These are phyloP conservation scores for Penicillium sp. DNA, from an alignment of 2,329 filamentous ascomycete species.

Conservation along the genomic window DNA sequence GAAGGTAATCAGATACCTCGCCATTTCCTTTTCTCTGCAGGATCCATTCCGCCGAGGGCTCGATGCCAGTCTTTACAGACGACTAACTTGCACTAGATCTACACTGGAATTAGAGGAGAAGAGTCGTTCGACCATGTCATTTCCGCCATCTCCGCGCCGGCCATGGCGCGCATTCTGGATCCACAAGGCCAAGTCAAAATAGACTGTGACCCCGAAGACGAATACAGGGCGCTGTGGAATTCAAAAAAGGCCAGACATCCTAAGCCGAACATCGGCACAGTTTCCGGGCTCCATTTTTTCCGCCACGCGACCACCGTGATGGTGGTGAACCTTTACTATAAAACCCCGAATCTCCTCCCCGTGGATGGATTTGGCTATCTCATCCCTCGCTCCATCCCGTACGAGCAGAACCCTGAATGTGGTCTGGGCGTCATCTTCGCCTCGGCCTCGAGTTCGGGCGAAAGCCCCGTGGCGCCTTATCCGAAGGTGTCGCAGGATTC, in stretches of 20 bases:
- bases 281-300: slow-evolving; percentile 26
- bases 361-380: slow-evolving; percentile 82
- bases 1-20: slow-evolving; percentile 15
- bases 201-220: background rate
- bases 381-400: slow-evolving; percentile 67
- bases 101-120: slow-evolving; percentile 2
- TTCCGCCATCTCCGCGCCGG: slow-evolving; percentile 27
- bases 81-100: slow-evolving; percentile 16
- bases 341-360: slow-evolving; percentile 57
- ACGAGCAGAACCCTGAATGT: slow-evolving; percentile 70
- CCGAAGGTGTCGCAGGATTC: slow-evolving; percentile 37
- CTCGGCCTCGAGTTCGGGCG: slow-evolving; percentile 56
- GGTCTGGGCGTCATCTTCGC: slow-evolving; percentile 92
- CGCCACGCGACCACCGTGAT: slow-evolving; percentile 72
- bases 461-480: slow-evolving; percentile 17
- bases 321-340: slow-evolving; percentile 86
- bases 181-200: background rate
- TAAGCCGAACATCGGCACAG: slow-evolving; percentile 14
- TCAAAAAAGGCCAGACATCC: background rate
- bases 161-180: slow-evolving; percentile 22
- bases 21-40: no score
- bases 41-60: no score
- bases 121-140: slow-evolving; percentile 28
- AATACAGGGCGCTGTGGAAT: background rate
- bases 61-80: background rate